Base-by-base conservation (phyloP, 2,329 filamentous ascomycete species). In the Colletotrichum sp. region DNA sequence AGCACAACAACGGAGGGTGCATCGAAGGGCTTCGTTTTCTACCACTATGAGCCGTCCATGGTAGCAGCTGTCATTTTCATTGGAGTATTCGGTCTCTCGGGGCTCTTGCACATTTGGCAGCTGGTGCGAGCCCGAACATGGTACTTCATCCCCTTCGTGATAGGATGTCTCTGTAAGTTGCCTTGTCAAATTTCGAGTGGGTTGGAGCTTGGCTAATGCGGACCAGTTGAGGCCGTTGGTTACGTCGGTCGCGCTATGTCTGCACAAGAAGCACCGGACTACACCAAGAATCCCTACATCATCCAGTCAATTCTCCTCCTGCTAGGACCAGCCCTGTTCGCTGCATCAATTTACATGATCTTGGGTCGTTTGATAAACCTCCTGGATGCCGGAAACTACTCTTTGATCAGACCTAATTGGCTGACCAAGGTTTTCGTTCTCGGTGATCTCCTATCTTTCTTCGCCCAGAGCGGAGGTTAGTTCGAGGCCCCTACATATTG, bases 381-480 rank as follows among this genome's bases (percentile, higher is more conserved):
- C 36, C 82, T 87, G 6, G 82, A 83, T 18, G 85, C 82, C 9
- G 81, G 85, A 36, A 69, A 78, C 1, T 81, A 82, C 73, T 83
- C 83, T 2, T 65, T 86, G 52, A 80, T 87, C 21, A 80, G 76
- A 4, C 78, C 81, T 4, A 78, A 76, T 4, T 88, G 87, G 85
- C 80, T 92, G 8, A 92, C 90, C 5, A 89, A 87, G 70, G 83
- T 89, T 34, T 92, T 92, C 74, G 89, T 93, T 5, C 69, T 81
- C 5, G 89, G 90, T 36, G 90, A 92, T 76, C 80, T 92, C 3
- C 49, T 90, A 7, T 89, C 88, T 2, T 89, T 92, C 79, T 39
- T 87, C 4, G 81, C 91, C 4, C 90, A 92, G 80, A 84, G 83
- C 18, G 83, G 82, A 32, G 89, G 88, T 81, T 69, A 30, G 70